Conservation (phyloP, 345 rosid species). For the Heritiera fomes region DNA sequence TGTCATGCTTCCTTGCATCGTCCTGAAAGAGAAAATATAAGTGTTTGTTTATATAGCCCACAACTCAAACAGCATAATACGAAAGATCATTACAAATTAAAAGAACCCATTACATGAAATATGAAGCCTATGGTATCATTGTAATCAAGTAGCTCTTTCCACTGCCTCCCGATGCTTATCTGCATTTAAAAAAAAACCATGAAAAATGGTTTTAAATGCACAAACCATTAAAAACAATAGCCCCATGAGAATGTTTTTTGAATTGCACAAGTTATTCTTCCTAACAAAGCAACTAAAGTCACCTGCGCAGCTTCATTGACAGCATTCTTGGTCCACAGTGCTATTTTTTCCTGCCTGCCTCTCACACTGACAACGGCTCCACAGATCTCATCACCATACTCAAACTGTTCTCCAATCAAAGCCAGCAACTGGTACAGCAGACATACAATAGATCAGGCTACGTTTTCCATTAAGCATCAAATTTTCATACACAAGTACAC, state of each 20-base stretch:
- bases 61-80: neutral
- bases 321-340: slow-evolving; percentile 93
- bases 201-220: neutral
- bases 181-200: slow-evolving; percentile 27
- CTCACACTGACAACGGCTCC: slow-evolving; percentile 88
- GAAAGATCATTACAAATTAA: neutral
- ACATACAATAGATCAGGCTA: neutral
- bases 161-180: slow-evolving; percentile 87
- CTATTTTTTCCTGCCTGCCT: slow-evolving; percentile 60
- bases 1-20: slow-evolving; percentile 67
- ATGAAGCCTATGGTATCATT: slow-evolving; percentile 75
- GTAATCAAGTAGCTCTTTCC: slow-evolving; percentile 84
- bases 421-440: slow-evolving; percentile 58
- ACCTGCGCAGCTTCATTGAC: slow-evolving; percentile 91
- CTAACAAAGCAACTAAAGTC: slow-evolving; percentile 8
- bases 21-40: slow-evolving; percentile 46
- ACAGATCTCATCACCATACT: slow-evolving; percentile 90
- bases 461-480: neutral
- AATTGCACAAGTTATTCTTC: neutral
- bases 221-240: slow-evolving; percentile 2
- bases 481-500: neutral
- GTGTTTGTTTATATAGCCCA: neutral
- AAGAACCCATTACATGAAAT: slow-evolving; percentile 57
- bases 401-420: slow-evolving; percentile 94
- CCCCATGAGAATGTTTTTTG: neutral